Percentiles rank a stretch among this genome's conserved stretches.
These are phyloP conservation scores for Apophysomyces variabilis DNA, from an alignment of 371 early-diverging fungal genomes.

Conservation along the genomic window DNA sequence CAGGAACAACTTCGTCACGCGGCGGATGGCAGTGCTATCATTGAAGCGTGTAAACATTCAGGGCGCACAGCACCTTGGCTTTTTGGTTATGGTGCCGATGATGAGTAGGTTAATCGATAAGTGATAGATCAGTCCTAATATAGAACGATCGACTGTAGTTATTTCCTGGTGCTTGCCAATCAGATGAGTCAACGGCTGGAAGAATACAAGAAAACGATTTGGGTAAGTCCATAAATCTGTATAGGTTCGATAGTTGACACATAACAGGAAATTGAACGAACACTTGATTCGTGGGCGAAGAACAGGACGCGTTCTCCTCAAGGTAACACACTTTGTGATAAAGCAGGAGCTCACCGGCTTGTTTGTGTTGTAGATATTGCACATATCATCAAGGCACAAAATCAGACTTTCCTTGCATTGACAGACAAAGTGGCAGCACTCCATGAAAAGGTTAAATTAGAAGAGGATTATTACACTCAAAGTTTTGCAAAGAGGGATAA, in stretches of 20 bases:
- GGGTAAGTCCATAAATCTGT: constrained; percentile 15
- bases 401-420: constrained; percentile 66
- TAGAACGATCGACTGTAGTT: constrained; percentile 19
- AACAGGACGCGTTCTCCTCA: constrained; percentile 45
- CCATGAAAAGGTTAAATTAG: constrained; percentile 61
- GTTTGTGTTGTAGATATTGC: constrained; percentile 44
- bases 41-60: constrained; percentile 46
- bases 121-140: not conserved
- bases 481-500: not conserved
- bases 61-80: constrained; percentile 42
- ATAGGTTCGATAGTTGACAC: not conserved
- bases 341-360: not conserved
- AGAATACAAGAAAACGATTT: constrained; percentile 44
- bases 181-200: constrained; percentile 34
- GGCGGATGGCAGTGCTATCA: constrained; percentile 38
- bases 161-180: constrained; percentile 36
- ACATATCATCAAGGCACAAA: constrained; percentile 63
- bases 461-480: constrained; percentile 49
- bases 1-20: constrained; percentile 43
- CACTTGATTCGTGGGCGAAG: constrained; percentile 43
- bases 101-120: constrained; percentile 35
- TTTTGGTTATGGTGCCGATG: constrained; percentile 44
- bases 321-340: constrained; percentile 25
- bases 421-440: constrained; percentile 62
- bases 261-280: constrained; percentile 45